A percentile compares a stretch with the other conserved stretches of the same genome.
Conservation (phyloP, 345 rosid species). For the Arabis hirsuta region DNA sequence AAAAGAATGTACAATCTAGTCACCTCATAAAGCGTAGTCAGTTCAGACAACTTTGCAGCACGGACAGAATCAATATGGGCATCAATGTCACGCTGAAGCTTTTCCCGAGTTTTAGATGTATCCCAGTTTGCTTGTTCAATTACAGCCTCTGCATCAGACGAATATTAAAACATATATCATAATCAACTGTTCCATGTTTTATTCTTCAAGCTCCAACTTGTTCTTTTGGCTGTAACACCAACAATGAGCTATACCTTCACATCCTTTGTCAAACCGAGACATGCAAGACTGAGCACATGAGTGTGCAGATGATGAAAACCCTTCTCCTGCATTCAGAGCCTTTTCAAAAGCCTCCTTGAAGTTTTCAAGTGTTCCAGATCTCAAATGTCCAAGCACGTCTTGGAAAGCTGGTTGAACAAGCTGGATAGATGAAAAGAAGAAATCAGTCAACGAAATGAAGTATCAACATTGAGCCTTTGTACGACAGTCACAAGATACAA, state of each 20-base stretch:
- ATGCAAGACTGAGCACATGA: conserved; percentile 55
- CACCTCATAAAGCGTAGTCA: conserved; percentile 80
- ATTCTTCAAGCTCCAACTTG: background rate
- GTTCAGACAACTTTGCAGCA: conserved; percentile 76
- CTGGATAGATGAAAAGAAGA: too few species aligned
- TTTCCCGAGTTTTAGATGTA: too few species aligned
- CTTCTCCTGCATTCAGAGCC: too few species aligned
- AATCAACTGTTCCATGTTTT: background rate
- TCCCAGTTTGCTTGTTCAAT: too few species aligned
- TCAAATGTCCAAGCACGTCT: too few species aligned
- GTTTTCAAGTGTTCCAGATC: too few species aligned
- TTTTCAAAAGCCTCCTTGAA: too few species aligned
- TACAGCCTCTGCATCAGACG: conserved; percentile 53
- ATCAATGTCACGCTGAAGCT: too few species aligned
- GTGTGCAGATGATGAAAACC: conserved; percentile 65
- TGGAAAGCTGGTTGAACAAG: too few species aligned
- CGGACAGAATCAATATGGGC: conserved; percentile 72
- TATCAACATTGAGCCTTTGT: too few species aligned
- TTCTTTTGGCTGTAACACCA: background rate
- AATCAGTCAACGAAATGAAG: too few species aligned
- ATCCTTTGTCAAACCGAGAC: conserved; percentile 61
- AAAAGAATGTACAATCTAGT: background rate
- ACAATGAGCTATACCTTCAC: conserved; percentile 52
- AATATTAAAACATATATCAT: conserved; percentile 11
- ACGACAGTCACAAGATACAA: too few species aligned